Base-by-base conservation (phyloP, 306 rosid genomes). In the Astragalus membranaceus region DNA sequence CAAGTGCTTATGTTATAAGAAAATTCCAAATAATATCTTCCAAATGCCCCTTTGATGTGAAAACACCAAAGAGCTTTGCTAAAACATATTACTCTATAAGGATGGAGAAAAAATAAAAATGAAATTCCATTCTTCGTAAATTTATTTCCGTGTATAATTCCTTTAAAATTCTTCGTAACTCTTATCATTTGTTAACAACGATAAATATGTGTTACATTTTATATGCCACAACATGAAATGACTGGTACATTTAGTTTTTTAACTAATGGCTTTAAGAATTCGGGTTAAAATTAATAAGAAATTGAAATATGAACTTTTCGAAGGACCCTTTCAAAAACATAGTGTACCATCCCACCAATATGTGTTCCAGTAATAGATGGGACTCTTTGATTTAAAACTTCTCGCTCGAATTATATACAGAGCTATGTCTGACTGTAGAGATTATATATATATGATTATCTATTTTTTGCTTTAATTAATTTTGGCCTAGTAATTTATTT, bases 321-420 rank as follows among this genome's bases (percentile, higher is more conserved):
- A 33, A 35, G 64, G 29, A 20, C 23, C 23, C 35, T 58, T 58
- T 33, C 4, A n/a, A 33, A 58, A 37, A 6, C 39, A 55, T 8
- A 29, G 2, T 83, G 88, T 64, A 68, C 70, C 5, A 65, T 87
- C 66, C 80, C 67, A 10, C 41, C 69, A 32, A 76, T 85, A 26
- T 49, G 32, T 30, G 14, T 88, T 55, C 86, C 93, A 30, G 69
- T 35, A 5, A 70, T 20, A 6, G 75, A 64, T 35, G 83, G 68
- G 66, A 64, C 23, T 4, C 76, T 85, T 74, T 68, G 60, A 70
- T 85, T 85, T 64, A 67, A 54, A 71, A 89, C 85, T 42, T 67
- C 50, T 66, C 92, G 83, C 54, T 76, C 89, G 1, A 75, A 36
- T 20, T 20, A 33, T 66, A 85, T 69, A 61, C 74, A 23, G 78